Conservation (phyloP, 2,329 filamentous ascomycete species). For the Orbilia brochopaga region DNA sequence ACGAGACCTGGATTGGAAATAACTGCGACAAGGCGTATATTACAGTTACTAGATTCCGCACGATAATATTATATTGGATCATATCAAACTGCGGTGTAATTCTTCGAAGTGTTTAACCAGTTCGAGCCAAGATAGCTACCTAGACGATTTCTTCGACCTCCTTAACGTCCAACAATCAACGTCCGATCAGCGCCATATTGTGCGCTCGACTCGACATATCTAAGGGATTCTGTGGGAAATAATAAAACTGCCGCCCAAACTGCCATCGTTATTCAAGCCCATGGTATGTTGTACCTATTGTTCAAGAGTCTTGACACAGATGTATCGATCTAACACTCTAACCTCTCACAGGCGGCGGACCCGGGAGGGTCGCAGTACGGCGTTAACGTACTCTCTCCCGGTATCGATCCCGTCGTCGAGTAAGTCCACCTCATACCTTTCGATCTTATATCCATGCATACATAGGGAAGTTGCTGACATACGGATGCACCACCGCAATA, state of each 20-base stretch:
- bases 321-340: slow-evolving; percentile 6
- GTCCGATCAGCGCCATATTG: too few species aligned
- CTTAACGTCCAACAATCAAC: too few species aligned
- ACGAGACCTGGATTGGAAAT: background rate
- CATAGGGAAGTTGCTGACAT: background rate
- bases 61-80: too few species aligned
- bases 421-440: slow-evolving; percentile 17
- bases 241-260: slow-evolving; percentile 42
- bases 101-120: too few species aligned
- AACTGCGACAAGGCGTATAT: too few species aligned
- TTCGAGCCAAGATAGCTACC: too few species aligned
- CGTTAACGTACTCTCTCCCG: slow-evolving; percentile 48
- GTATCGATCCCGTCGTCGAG: slow-evolving; percentile 51
- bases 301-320: background rate
- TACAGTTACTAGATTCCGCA: too few species aligned
- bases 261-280: slow-evolving; percentile 26
- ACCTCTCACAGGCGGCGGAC: slow-evolving; percentile 40
- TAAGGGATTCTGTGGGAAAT: background rate
- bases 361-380: slow-evolving; percentile 45
- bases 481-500: background rate
- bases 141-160: too few species aligned
- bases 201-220: too few species aligned
- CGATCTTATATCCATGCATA: background rate
- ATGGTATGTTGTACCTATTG: slow-evolving; percentile 23
- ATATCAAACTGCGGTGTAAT: too few species aligned